These are phyloP conservation scores for Sordariomycetes sp. DNA, from an alignment of 2,329 filamentous ascomycete species.

Conservation along the genomic window DNA sequence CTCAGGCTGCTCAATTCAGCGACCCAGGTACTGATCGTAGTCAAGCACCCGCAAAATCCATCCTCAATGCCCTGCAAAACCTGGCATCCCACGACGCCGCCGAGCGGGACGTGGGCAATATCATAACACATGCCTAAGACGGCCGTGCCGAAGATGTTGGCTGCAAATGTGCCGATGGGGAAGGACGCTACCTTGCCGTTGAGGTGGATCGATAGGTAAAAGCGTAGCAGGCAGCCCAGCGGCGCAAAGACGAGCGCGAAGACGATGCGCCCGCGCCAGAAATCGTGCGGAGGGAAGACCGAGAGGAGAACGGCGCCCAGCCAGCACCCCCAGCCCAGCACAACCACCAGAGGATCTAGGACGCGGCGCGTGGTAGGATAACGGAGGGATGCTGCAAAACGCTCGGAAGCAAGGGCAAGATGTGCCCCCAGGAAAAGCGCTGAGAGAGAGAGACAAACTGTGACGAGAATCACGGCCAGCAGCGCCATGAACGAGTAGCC, in stretches of 20 bases:
- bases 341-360: slow-evolving; percentile 53
- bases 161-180: slow-evolving; percentile 76
- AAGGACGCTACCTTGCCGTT: slow-evolving; percentile 61
- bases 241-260: slow-evolving; percentile 81
- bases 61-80: slow-evolving; percentile 58
- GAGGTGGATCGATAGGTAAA: slow-evolving; percentile 61
- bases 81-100: slow-evolving; percentile 54
- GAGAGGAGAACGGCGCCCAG: slow-evolving; percentile 64
- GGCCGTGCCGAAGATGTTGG: slow-evolving; percentile 69
- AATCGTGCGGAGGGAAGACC: slow-evolving; percentile 60
- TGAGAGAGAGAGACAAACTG: slow-evolving; percentile 59
- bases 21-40: slow-evolving; percentile 61
- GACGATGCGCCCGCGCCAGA: slow-evolving; percentile 66
- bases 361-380: slow-evolving; percentile 46
- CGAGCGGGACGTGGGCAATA: slow-evolving; percentile 56
- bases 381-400: slow-evolving; percentile 50
- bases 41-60: slow-evolving; percentile 59
- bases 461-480: slow-evolving; percentile 64
- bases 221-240: slow-evolving; percentile 65
- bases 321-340: slow-evolving; percentile 70
- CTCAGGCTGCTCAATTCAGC: slow-evolving; percentile 46
- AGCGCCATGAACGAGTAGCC: slow-evolving; percentile 81
- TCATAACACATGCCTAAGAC: slow-evolving; percentile 72
- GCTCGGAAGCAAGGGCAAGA: slow-evolving; percentile 54
- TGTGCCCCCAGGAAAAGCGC: slow-evolving; percentile 68